Conservation (phyloP, 306 rosid genomes). For the Neltuma alba region DNA sequence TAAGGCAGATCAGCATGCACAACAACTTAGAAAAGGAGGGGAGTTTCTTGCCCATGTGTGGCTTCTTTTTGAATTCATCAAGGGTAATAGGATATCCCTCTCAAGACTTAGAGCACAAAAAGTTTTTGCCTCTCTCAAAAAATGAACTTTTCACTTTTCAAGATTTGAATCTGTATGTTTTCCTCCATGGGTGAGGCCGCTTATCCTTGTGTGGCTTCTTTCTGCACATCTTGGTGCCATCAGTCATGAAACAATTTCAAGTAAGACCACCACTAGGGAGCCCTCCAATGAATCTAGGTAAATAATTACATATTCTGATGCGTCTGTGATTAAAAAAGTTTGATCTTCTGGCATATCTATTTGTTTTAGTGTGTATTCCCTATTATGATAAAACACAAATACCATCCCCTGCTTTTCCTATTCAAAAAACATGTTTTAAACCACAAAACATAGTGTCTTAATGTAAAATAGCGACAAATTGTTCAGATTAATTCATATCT, state of each 20-base stretch:
- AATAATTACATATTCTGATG: no score
- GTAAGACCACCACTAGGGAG: background rate
- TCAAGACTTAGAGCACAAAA: no score
- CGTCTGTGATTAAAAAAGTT: background rate
- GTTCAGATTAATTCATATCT: no score
- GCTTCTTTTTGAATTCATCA: no score
- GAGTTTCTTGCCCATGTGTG: slow-evolving; percentile 27
- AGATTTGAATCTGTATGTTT: no score
- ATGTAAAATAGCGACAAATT: no score
- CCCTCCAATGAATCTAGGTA: background rate
- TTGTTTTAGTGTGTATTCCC: no score
- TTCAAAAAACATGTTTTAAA: background rate
- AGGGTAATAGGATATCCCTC: no score
- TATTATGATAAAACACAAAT: no score
- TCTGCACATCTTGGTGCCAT: slow-evolving; percentile 30
- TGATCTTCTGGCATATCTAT: background rate
- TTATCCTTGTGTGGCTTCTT: slow-evolving; percentile 34
- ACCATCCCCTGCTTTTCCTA: background rate
- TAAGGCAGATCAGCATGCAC: slow-evolving; percentile 18
- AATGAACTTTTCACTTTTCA: no score
- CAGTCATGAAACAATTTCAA: slow-evolving; percentile 28
- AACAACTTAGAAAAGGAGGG: slow-evolving; percentile 26
- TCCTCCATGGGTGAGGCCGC: no score
- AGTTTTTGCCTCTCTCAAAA: no score
- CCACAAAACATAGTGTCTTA: background rate